These are phyloP conservation scores for Hylodesmum podocarpum DNA, from an alignment of 306 rosid species.

Conservation along the genomic window DNA sequence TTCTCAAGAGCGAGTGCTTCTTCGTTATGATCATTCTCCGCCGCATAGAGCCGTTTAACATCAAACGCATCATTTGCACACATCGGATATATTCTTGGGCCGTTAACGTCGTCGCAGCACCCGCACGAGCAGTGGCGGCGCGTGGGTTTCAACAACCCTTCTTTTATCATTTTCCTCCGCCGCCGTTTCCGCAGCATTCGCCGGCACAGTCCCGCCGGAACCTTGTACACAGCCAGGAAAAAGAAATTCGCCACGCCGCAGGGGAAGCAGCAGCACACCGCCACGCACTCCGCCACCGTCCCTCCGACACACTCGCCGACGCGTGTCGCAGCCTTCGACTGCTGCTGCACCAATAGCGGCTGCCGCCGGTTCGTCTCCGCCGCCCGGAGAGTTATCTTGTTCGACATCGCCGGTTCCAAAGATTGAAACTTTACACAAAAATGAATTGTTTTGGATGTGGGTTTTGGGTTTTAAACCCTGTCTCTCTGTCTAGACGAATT, in stretches of 20 bases:
- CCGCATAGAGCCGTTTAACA: not conserved
- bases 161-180: conserved; percentile 32
- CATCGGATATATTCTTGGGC: conserved; percentile 35
- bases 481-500: too few species aligned
- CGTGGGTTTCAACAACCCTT: conserved; percentile 29
- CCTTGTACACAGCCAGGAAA: conserved; percentile 63
- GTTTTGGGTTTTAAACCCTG: not conserved
- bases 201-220: conserved; percentile 75
- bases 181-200: conserved; percentile 39
- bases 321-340: not conserved
- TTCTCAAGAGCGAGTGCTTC: conserved; percentile 57
- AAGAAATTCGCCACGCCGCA: conserved; percentile 53
- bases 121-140: conserved; percentile 31
- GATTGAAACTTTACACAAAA: not conserved
- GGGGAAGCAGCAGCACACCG: conserved; percentile 82
- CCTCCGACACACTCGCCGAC: conserved; percentile 74
- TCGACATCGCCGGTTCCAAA: conserved; percentile 43
- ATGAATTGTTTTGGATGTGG: not conserved
- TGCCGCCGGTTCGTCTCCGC: conserved; percentile 40
- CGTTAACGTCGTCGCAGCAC: conserved; percentile 43
- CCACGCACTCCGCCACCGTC: conserved; percentile 86
- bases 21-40: conserved; percentile 50
- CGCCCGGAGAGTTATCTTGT: conserved; percentile 36
- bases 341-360: conserved; percentile 28
- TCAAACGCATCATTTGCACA: conserved; percentile 25